Conservation (phyloP, 2,329 filamentous ascomycete species). For the Aciculosporium take region DNA sequence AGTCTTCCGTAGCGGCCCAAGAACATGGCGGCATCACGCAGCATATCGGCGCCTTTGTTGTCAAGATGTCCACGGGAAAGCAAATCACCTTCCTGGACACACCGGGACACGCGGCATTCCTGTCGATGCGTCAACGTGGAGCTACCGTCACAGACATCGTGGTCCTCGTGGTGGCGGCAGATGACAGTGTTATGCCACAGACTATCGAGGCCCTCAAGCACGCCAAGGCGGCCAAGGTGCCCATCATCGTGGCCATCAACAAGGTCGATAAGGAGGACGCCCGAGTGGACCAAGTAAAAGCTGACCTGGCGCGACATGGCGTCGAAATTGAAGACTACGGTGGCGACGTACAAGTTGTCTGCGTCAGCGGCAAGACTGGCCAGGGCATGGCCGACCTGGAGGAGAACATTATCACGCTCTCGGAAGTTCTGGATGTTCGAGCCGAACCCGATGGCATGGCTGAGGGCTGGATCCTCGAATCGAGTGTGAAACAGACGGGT, state of each 20-base stretch:
- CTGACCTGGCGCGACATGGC: constrained; percentile 68
- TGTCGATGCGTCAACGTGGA: constrained; percentile 89
- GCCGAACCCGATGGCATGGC: constrained; percentile 62
- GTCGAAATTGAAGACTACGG: constrained; percentile 91
- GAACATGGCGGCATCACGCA: constrained; percentile 97
- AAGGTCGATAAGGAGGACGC: constrained; percentile 86
- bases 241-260: constrained; percentile 95
- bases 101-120: constrained; percentile 86
- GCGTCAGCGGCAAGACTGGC: constrained; percentile 86
- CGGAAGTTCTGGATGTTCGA: constrained; percentile 81
- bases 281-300: constrained; percentile 70
- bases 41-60: constrained; percentile 94
- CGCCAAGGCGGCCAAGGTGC: constrained; percentile 71
- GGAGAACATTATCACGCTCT: constrained; percentile 73
- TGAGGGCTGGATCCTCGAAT: constrained; percentile 91
- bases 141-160: constrained; percentile 96
- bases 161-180: constrained; percentile 85
- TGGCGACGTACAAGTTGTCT: constrained; percentile 83
- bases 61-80: constrained; percentile 72
- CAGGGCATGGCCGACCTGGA: constrained; percentile 83
- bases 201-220: constrained; percentile 95
- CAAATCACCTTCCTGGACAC: constrained; percentile 95
- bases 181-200: constrained; percentile 95
- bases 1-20: constrained; percentile 77
- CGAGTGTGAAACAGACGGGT: constrained; percentile 70